Evolutionary conservation across 176 grass and related monocot genomes (phyloP).

Genomic region (Elymus sibiricus): DNA sequence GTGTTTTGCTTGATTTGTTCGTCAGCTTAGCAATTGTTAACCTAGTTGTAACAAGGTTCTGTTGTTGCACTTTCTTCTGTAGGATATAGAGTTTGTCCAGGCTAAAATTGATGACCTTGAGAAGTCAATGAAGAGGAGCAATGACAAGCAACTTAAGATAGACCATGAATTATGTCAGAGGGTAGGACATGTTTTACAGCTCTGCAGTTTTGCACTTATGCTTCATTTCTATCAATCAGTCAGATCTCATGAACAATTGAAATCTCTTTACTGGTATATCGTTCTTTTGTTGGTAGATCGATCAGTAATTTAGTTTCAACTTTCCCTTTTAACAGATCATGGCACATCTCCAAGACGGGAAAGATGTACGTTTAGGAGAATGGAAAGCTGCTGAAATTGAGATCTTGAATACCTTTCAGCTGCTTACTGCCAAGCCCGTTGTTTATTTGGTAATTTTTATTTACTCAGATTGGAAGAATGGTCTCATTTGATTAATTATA

Average conservation of each 20-base stretch:
- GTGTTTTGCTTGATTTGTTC: constrained; percentile 10
- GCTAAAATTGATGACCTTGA: constrained; percentile 84
- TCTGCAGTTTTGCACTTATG: not conserved
- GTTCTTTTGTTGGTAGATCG: not conserved
- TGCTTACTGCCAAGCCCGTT: constrained; percentile 92
- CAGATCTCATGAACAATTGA: constrained; percentile 1
- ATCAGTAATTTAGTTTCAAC: constrained; percentile 9
- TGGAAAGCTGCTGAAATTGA: constrained; percentile 97
- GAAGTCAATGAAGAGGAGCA: constrained; percentile 98
- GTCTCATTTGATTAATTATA: not conserved
- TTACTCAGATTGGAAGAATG: not conserved
- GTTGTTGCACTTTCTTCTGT: constrained; percentile 28
- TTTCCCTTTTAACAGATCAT: constrained; percentile 47
- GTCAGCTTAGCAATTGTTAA: not conserved
- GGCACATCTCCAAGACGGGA: constrained; percentile 61
- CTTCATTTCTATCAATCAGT: constrained; percentile 1
- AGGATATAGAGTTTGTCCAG: constrained; percentile 87
- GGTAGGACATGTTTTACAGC: constrained; percentile 31
- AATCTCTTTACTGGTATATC: not conserved
- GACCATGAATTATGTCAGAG: constrained; percentile 87
- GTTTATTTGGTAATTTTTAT: constrained; percentile 71
- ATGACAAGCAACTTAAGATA: constrained; percentile 94
- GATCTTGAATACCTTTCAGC: constrained; percentile 91
- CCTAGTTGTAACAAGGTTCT: not conserved
- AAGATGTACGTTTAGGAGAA: constrained; percentile 86